Evolutionary conservation across 805 yeast genomes (phyloP).

Genomic region (Ascoidea rubescens): DNA sequence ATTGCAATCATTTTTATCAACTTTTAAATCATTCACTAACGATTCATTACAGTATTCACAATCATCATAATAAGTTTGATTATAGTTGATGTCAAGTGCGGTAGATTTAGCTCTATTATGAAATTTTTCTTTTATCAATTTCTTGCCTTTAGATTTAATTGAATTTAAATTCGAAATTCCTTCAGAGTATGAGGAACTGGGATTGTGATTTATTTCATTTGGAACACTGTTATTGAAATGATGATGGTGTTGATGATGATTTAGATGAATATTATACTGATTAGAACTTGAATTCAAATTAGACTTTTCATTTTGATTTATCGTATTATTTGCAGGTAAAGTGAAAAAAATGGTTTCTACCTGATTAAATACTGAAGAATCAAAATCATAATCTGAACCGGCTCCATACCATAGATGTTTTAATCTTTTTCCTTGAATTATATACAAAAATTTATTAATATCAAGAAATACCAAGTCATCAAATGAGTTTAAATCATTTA

Average conservation of each 20-base stretch:
- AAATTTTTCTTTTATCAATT: too few relatives aligned
- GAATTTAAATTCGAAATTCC: neutral
- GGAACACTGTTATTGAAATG: neutral
- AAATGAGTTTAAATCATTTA: neutral
- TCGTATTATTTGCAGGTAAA: neutral
- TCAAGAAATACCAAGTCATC: conserved; percentile 9
- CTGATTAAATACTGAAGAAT: neutral
- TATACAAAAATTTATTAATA: conserved; percentile 4
- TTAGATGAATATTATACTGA: neutral
- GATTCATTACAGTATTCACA: too few relatives aligned
- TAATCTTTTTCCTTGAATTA: conserved; percentile 18
- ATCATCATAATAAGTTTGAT: neutral
- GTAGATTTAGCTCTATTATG: neutral
- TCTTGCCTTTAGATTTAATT: neutral
- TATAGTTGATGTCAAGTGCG: neutral
- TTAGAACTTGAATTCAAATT: neutral
- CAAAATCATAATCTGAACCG: neutral
- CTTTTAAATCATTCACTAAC: neutral
- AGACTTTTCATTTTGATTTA: conserved; percentile 10
- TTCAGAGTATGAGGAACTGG: neutral
- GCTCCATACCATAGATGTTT: neutral
- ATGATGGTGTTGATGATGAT: neutral
- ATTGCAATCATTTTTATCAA: neutral
- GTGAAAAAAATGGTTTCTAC: too few relatives aligned
- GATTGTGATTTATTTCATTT: neutral